Percentiles rank a stretch among this genome's conserved stretches.
Evolutionary conservation across 805 yeast genomes (phyloP).

Genomic region (Ogataea corticis): DNA sequence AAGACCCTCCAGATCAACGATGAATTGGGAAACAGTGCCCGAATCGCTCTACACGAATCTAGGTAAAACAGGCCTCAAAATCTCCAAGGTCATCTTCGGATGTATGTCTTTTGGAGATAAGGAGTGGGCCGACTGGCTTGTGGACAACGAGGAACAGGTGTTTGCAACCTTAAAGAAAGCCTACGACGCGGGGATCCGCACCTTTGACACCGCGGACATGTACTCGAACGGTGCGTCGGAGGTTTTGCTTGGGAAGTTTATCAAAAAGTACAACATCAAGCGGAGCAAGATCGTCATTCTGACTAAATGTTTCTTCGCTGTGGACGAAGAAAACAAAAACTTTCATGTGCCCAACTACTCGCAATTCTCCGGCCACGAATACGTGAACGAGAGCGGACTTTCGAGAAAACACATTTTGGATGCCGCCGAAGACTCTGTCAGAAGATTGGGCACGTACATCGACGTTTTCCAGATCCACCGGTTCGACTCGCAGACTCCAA

Average conservation of each 20-base stretch:
- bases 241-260: slow-evolving; percentile 51
- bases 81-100: too few species aligned
- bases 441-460: slow-evolving; percentile 52
- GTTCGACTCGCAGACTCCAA: slow-evolving; percentile 47
- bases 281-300: slow-evolving; percentile 56
- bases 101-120: too few species aligned
- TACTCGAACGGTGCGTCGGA: slow-evolving; percentile 54
- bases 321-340: slow-evolving; percentile 23
- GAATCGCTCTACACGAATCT: slow-evolving; percentile 10
- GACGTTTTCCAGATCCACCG: slow-evolving; percentile 61
- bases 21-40: slow-evolving; percentile 16
- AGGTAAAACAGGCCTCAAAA: slow-evolving; percentile 29
- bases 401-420: slow-evolving; percentile 48
- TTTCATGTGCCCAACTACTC: slow-evolving; percentile 7
- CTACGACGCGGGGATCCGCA: slow-evolving; percentile 48
- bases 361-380: slow-evolving; percentile 26
- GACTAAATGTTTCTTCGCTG: slow-evolving; percentile 43
- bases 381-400: slow-evolving; percentile 40
- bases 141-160: slow-evolving; percentile 49
- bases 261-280: slow-evolving; percentile 50
- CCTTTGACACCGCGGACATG: slow-evolving; percentile 52
- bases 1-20: background rate
- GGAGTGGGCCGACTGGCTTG: slow-evolving; percentile 37
- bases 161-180: slow-evolving; percentile 45
- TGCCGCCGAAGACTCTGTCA: slow-evolving; percentile 41